Evolutionary conservation across 2,329 filamentous ascomycete genomes (phyloP), one percentile per base, ranked within the genome.

Genomic region (Colletotrichum magnum): DNA sequence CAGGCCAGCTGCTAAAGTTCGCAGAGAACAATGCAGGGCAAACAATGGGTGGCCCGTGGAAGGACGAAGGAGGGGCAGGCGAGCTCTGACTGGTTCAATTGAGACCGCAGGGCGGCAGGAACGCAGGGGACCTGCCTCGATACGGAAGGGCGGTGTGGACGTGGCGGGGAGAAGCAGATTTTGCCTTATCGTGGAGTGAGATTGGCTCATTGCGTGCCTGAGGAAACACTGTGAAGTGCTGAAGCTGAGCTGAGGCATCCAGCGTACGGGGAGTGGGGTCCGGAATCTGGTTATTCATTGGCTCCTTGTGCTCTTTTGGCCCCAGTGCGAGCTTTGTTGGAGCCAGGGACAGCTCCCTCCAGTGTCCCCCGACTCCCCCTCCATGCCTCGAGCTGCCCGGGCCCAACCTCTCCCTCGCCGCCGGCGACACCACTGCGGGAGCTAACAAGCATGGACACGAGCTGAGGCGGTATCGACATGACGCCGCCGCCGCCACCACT

Each of bases 51-150:
- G 56, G 43, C 41, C 32, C 32, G 26, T 54, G 59, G 47, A 50
- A 24, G 24, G 10, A 47, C 51, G 24, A 36, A 50, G 56, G 62
- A 69, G 62, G 62, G 66, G 47, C 57, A 61, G 18, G 4, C 51
- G 21, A 32, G 26, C 43, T n/a, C 6, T 52, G 16, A 69, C 59
- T 69, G 66, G 66, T 18, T 36, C 62, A 41, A 21, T 26, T 21
- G 18, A 10, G 32, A 13, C 32, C 26, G 7, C 21, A 47, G 50
- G 43, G 61, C 62, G 56, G 56, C 66, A 66, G 61, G 66, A 66
- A 69, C 66, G 62, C 66, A 66, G 45, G 66, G 65, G 51, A 66
- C 66, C 62, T 66, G 26, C 56, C 62, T 69, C 57, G 66, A 69
- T 56, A 66, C 57, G 66, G 66, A 69, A 69, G 66, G 66, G 66